Conservation (phyloP, 1,139 yeast species). For the Candida dubliniensis region DNA sequence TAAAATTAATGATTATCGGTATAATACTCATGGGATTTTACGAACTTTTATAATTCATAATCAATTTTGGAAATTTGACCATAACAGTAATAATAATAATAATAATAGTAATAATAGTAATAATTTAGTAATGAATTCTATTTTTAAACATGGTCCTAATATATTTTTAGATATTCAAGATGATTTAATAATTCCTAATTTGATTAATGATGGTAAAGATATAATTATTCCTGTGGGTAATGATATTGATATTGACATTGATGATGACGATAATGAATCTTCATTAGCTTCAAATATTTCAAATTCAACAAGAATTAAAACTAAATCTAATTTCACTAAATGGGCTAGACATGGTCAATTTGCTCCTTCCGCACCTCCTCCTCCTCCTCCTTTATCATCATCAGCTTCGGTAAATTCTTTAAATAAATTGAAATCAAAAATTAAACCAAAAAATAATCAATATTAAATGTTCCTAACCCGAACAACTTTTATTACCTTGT, state of each 20-base stretch:
- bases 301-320: not conserved
- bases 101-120: too few relatives aligned
- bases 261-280: constrained; percentile 2
- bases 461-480: not conserved
- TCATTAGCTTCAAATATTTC: constrained; percentile 3
- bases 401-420: not conserved
- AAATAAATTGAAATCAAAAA: constrained; percentile 1
- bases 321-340: not conserved
- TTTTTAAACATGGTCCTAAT: constrained; percentile 12
- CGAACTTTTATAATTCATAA: constrained; percentile 10
- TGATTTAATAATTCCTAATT: constrained; percentile 3
- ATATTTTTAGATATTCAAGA: constrained; percentile 10
- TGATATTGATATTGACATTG: constrained; percentile 1
- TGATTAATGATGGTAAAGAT: not conserved
- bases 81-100: too few relatives aligned
- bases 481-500: too few relatives aligned
- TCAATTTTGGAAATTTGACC: constrained; percentile 10
- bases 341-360: constrained; percentile 1
- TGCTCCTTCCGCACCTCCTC: not conserved
- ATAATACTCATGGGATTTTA: constrained; percentile 12
- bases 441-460: not conserved
- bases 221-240: constrained; percentile 1
- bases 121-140: constrained; percentile 10
- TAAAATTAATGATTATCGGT: constrained; percentile 9
- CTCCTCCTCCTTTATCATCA: not conserved